A percentile compares a stretch with the other conserved stretches of the same genome.
phyloP scores from a whole-genome alignment of 2,329 filamentous ascomycete species.

The Diaporthe eres region DNA sequence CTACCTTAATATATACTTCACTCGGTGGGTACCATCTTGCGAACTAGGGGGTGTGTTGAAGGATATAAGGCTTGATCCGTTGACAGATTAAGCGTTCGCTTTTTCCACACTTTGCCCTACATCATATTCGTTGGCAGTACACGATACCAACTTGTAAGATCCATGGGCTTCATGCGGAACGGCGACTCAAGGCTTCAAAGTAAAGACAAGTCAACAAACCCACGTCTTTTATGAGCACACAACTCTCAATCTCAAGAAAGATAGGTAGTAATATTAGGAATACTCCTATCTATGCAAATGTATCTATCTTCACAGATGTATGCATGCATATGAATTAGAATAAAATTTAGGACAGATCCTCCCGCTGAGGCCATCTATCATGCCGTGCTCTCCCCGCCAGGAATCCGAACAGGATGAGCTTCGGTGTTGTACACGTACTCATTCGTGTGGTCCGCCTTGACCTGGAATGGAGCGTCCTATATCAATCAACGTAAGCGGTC shows the following conservation, averaged over 20 bases:
- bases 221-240: background rate
- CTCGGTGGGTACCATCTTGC: too few species aligned
- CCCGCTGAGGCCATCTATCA: background rate
- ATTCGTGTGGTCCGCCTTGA: constrained; percentile 61
- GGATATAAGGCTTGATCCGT: too few species aligned
- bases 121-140: background rate
- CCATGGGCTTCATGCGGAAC: background rate
- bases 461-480: constrained; percentile 67
- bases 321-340: background rate
- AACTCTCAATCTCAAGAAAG: background rate
- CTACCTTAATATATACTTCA: too few species aligned
- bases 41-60: too few species aligned
- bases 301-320: background rate
- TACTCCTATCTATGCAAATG: background rate
- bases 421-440: constrained; percentile 66
- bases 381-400: constrained; percentile 37
- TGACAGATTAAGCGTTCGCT: too few species aligned
- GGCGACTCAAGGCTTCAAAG: too few species aligned
- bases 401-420: constrained; percentile 58
- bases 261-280: background rate
- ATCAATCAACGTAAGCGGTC: background rate
- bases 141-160: background rate
- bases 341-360: background rate
- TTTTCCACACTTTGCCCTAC: too few species aligned
- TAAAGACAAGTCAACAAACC: background rate